Conservation (phyloP, 2,329 filamentous ascomycete species). For the Penicillium occitanis region DNA sequence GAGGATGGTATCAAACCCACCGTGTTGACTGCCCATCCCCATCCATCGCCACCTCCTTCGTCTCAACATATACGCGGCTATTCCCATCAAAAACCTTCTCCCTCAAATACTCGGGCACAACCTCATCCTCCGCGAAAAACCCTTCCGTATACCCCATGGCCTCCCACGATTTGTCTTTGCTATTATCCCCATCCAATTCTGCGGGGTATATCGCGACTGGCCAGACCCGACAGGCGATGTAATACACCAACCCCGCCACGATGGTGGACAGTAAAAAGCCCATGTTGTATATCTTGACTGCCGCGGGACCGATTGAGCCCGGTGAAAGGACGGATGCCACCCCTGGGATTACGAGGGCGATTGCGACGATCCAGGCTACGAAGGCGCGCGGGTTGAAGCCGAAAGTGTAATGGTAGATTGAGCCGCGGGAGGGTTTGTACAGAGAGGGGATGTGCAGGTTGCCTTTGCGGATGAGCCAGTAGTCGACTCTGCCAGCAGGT, state of each 20-base stretch:
- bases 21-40: not conserved
- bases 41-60: not conserved
- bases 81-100: slow-evolving; percentile 4
- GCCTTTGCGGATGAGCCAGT: slow-evolving; percentile 16
- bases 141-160: slow-evolving; percentile 17
- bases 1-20: not conserved
- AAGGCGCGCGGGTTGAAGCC: slow-evolving; percentile 16
- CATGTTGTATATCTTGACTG: slow-evolving; percentile 18
- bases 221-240: slow-evolving; percentile 11
- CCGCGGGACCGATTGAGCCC: slow-evolving; percentile 8
- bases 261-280: slow-evolving; percentile 9
- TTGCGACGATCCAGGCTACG: slow-evolving; percentile 8
- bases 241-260: slow-evolving; percentile 10
- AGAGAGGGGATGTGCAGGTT: slow-evolving; percentile 16
- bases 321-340: not conserved
- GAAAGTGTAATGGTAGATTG: slow-evolving; percentile 10
- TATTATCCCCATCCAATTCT: not conserved
- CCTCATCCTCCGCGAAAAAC: slow-evolving; percentile 16
- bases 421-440: slow-evolving; percentile 1
- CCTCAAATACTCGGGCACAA: slow-evolving; percentile 15
- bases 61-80: not conserved
- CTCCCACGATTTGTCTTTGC: slow-evolving; percentile 12
- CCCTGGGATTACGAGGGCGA: slow-evolving; percentile 15
- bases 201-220: slow-evolving; percentile 9
- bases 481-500: slow-evolving; percentile 8